Evolutionary conservation across 306 rosid genomes (phyloP).

Genomic region (Trifolium repens): DNA sequence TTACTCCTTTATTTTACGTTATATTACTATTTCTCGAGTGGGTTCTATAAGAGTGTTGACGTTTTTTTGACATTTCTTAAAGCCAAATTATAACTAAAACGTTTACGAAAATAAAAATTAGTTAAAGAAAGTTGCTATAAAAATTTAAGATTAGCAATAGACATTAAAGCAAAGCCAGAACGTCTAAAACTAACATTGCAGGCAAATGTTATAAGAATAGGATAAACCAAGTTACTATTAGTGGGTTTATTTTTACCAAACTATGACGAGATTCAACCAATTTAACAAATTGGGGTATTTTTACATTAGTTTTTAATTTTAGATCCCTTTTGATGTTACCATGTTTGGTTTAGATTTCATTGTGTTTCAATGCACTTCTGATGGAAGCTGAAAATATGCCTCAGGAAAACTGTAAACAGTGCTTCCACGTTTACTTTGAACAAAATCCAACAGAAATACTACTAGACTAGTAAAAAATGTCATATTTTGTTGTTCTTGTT

Average conservation of each 20-base stretch:
- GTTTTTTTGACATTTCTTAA: neutral
- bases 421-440: neutral
- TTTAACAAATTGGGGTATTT: neutral
- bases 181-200: neutral
- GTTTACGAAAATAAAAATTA: neutral
- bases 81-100: neutral
- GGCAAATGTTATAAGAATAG: neutral
- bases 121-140: neutral
- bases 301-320: neutral
- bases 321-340: neutral
- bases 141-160: slow-evolving; percentile 1
- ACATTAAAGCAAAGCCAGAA: neutral
- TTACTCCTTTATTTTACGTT: neutral
- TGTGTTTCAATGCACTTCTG: neutral
- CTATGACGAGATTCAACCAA: neutral
- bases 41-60: neutral
- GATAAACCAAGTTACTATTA: neutral
- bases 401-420: neutral
- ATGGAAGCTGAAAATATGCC: neutral
- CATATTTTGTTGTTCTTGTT: neutral
- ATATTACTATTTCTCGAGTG: neutral
- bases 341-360: neutral
- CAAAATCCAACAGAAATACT: neutral
- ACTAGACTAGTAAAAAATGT: neutral
- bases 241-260: neutral